A percentile compares a stretch with the other conserved stretches of the same genome.
These are phyloP conservation scores for Candida quercuum DNA, from an alignment of 805 yeast species.

Conservation along the genomic window DNA sequence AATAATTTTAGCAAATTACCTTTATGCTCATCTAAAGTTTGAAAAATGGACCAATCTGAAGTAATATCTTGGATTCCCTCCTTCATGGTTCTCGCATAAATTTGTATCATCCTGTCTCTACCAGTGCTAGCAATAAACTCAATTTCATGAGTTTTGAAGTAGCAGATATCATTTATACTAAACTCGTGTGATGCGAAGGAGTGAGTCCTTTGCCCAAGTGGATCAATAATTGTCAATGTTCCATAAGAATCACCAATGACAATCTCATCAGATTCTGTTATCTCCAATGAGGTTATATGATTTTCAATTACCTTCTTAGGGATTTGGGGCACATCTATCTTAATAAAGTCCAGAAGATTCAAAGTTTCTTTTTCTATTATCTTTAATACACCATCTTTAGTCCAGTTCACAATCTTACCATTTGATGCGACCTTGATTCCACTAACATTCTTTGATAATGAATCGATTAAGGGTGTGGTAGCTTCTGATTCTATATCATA, in stretches of 20 bases:
- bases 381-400: slow-evolving; percentile 37
- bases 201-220: slow-evolving; percentile 16
- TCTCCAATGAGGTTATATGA: slow-evolving; percentile 36
- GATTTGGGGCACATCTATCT: slow-evolving; percentile 19
- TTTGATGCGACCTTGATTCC: slow-evolving; percentile 34
- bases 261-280: slow-evolving; percentile 22
- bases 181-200: slow-evolving; percentile 46
- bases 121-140: slow-evolving; percentile 43
- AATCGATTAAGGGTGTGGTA: slow-evolving; percentile 25
- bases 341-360: slow-evolving; percentile 6
- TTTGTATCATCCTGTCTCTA: slow-evolving; percentile 59
- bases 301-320: slow-evolving; percentile 33
- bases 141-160: slow-evolving; percentile 25
- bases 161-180: slow-evolving; percentile 39
- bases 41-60: slow-evolving; percentile 44
- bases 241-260: slow-evolving; percentile 50
- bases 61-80: slow-evolving; percentile 16
- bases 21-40: slow-evolving; percentile 55
- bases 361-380: slow-evolving; percentile 17
- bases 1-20: slow-evolving; percentile 42
- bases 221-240: slow-evolving; percentile 23
- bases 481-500: slow-evolving; percentile 15
- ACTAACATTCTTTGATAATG: slow-evolving; percentile 32
- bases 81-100: slow-evolving; percentile 28
- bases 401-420: slow-evolving; percentile 33